A percentile compares a stretch with the other conserved stretches of the same genome.
Conservation (phyloP, 2,329 filamentous ascomycete genomes). For the Exophiala viscosa region DNA sequence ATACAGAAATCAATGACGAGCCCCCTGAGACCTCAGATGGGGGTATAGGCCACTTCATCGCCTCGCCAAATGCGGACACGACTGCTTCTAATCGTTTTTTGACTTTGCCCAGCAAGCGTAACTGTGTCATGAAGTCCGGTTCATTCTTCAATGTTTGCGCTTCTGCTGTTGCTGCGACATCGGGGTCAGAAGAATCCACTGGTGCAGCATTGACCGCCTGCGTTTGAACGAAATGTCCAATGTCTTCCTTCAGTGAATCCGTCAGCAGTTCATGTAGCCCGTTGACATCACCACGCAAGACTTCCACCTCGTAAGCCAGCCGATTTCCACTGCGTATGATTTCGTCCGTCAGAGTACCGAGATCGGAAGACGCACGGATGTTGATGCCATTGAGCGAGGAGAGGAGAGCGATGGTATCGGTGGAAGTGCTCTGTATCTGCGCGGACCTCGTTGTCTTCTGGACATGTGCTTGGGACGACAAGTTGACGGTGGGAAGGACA, state of each 20-base stretch:
- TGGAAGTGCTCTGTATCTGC: slow-evolving; percentile 52
- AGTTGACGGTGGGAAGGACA: slow-evolving; percentile 64
- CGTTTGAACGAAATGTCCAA: slow-evolving; percentile 65
- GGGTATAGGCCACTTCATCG: slow-evolving; percentile 91
- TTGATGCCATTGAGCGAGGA: slow-evolving; percentile 87
- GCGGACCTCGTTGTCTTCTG: slow-evolving; percentile 59
- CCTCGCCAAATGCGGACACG: slow-evolving; percentile 86
- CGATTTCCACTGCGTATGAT: slow-evolving; percentile 85
- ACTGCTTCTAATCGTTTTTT: slow-evolving; percentile 81
- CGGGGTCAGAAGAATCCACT: neutral
- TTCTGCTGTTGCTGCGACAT: slow-evolving; percentile 9
- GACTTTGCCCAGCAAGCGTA: slow-evolving; percentile 79
- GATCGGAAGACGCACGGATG: slow-evolving; percentile 70
- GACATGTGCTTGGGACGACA: slow-evolving; percentile 42
- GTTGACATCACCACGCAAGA: slow-evolving; percentile 81
- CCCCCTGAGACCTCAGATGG: slow-evolving; percentile 80
- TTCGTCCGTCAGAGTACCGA: slow-evolving; percentile 90
- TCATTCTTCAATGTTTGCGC: slow-evolving; percentile 36
- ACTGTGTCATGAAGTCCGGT: slow-evolving; percentile 68
- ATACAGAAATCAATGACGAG: slow-evolving; percentile 85
- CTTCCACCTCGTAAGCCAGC: slow-evolving; percentile 89
- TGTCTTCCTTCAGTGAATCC: slow-evolving; percentile 67
- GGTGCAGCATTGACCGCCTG: slow-evolving; percentile 29
- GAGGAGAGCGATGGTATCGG: slow-evolving; percentile 77
- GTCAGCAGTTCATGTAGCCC: slow-evolving; percentile 74